These are phyloP conservation scores for Penicillium sp. DNA, from an alignment of 2,329 filamentous ascomycete species.

Conservation along the genomic window DNA sequence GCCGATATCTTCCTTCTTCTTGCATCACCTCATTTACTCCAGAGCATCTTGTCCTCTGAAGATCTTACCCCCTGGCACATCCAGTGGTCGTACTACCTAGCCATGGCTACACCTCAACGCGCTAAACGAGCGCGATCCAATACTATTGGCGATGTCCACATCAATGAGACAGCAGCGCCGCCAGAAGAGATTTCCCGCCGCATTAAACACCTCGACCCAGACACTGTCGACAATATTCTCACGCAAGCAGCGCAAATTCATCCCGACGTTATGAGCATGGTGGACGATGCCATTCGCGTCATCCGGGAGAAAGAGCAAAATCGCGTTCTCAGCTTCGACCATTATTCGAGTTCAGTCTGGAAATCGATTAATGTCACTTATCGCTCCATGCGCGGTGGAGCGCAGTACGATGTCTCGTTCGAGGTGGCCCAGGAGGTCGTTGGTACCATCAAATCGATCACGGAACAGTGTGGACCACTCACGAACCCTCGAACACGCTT, in stretches of 20 bases:
- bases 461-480: constrained; percentile 1
- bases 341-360: constrained; percentile 5
- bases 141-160: not conserved
- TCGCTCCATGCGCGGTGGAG: not conserved
- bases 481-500: constrained; percentile 6
- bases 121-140: not conserved
- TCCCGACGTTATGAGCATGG: not conserved
- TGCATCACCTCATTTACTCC: not conserved
- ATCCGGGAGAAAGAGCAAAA: not conserved
- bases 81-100: not conserved
- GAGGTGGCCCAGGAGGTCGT: constrained; percentile 1
- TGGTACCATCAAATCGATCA: not conserved
- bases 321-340: too few relatives aligned
- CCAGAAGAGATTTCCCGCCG: not conserved
- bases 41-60: not conserved
- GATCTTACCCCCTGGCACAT: not conserved
- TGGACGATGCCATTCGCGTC: not conserved
- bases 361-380: constrained; percentile 10
- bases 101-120: not conserved
- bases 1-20: not conserved
- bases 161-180: not conserved
- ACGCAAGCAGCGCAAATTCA: not conserved
- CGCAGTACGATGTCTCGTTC: constrained; percentile 5
- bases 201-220: not conserved
- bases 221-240: not conserved